Conservation (phyloP, 106 monocot species). For the Narthecium ossifragum region DNA sequence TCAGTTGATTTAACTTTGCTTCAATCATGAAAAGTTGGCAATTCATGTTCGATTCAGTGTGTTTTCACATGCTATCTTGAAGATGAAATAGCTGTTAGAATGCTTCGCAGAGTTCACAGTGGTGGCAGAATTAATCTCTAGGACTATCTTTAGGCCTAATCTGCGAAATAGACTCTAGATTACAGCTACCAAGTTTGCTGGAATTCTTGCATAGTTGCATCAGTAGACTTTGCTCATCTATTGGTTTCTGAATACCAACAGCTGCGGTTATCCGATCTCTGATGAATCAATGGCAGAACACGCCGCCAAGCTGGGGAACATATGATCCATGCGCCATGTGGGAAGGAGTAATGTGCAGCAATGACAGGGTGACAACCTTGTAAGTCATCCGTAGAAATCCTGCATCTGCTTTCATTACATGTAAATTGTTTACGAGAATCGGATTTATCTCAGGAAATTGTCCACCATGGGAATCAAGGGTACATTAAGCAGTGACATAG, state of each 20-base stretch:
- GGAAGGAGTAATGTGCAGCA: constrained; percentile 53
- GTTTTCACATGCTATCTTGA: too few relatives aligned
- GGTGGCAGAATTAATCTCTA: too few relatives aligned
- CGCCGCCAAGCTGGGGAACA: constrained; percentile 42
- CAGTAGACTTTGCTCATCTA: too few relatives aligned
- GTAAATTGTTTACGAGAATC: background rate
- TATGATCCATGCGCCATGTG: constrained; percentile 57
- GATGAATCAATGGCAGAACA: constrained; percentile 32
- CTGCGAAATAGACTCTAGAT: too few relatives aligned
- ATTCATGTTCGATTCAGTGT: too few relatives aligned
- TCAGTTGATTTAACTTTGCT: background rate
- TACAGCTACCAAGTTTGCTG: too few relatives aligned
- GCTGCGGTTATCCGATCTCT: constrained; percentile 31
- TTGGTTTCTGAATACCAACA: constrained; percentile 10
- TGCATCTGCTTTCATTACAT: background rate
- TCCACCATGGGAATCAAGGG: constrained; percentile 56
- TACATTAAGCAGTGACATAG: constrained; percentile 46
- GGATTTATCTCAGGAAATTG: constrained; percentile 38
- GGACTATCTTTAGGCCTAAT: too few relatives aligned
- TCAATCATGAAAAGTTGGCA: too few relatives aligned
- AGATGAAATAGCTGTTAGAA: too few relatives aligned
- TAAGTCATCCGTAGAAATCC: constrained; percentile 32
- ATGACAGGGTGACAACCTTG: constrained; percentile 51
- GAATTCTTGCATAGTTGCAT: too few relatives aligned
- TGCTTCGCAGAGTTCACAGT: too few relatives aligned